Evolutionary conservation across 2,329 filamentous ascomycete genomes (phyloP), one percentile per base, ranked within the genome.

Genomic region (Trichoderma sp.): DNA sequence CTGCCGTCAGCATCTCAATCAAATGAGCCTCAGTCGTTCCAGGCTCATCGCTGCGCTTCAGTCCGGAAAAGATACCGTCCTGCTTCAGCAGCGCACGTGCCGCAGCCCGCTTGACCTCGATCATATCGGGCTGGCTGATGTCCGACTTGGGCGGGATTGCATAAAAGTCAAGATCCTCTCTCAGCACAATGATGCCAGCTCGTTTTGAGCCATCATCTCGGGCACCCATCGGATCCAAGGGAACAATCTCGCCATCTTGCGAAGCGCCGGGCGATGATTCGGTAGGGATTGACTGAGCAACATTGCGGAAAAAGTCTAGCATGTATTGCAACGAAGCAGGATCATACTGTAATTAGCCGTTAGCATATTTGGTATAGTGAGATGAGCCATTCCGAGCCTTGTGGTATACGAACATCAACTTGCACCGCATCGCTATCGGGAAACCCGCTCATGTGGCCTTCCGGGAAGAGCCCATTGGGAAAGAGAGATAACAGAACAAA

Each of bases 1-100:
- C 96, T 77, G 96, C 96, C 67, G 96, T 99, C 81, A 99, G 82
- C 96, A 99, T 99, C 84, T 99, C 96, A 76, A 99, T 99, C 49
- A 99, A 85, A 84, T 99, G 96, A 74, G 97, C 96, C 81, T 99
- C 96, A 0, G 96, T 99, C 21, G 95, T 97, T 24, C 96, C 96
- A 21, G 92, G 91, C 81, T 99, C 96, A 74, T 99, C 94, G 76
- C 95, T 98, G 79, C 95, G 93, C 80, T 96, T 92, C 58, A 99
- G 83, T 0, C 96, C 96, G 4, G 94, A 97, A 79, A 99, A 99
- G 75, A 99, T 99, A 59, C 96, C 96, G 75, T 94, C 89, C 80
- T 99, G 96, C 77, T 89, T 88, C 74, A 97, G 86, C 72, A 99
- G 81, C n/a, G 93, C 92, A 74, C 88, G 89, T 27, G 93, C 94